Evolutionary conservation across 495 filamentous ascomycete genomes (phyloP).

Genomic region (Penicillium flavigenum): DNA sequence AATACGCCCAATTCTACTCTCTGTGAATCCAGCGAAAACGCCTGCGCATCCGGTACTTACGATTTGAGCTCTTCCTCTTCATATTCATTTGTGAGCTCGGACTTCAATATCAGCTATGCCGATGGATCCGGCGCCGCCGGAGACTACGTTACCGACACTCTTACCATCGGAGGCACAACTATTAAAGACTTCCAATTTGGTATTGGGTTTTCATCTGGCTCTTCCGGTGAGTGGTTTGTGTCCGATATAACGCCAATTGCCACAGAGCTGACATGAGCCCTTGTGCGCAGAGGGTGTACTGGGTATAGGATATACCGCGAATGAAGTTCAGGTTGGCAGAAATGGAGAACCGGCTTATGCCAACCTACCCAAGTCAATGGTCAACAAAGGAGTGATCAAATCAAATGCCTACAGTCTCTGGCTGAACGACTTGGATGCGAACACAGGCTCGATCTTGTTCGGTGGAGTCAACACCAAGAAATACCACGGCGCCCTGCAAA

Average conservation of each 20-base stretch:
- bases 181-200: conserved; percentile 79
- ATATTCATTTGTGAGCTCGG: conserved; percentile 68
- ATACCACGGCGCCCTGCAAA: conserved; percentile 68
- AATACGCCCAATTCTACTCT: conserved; percentile 65
- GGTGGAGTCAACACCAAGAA: conserved; percentile 86
- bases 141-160: conserved; percentile 79
- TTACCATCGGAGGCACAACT: conserved; percentile 62
- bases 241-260: neutral
- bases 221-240: conserved; percentile 36
- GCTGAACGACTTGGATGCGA: conserved; percentile 58
- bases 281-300: conserved; percentile 66
- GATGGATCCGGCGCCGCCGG: conserved; percentile 79
- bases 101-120: conserved; percentile 91
- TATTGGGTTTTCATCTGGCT: conserved; percentile 72
- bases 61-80: conserved; percentile 75
- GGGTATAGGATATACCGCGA: conserved; percentile 82
- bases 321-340: conserved; percentile 75
- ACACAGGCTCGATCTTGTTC: conserved; percentile 81
- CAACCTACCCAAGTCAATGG: conserved; percentile 77
- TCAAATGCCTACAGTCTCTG: conserved; percentile 77
- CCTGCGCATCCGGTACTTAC: conserved; percentile 68
- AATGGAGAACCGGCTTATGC: conserved; percentile 61
- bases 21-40: conserved; percentile 47
- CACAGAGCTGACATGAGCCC: conserved; percentile 1
- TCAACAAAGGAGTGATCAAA: conserved; percentile 65